These are phyloP conservation scores for Acacia concinna DNA, from an alignment of 331 rosid genomes.

Conservation along the genomic window DNA sequence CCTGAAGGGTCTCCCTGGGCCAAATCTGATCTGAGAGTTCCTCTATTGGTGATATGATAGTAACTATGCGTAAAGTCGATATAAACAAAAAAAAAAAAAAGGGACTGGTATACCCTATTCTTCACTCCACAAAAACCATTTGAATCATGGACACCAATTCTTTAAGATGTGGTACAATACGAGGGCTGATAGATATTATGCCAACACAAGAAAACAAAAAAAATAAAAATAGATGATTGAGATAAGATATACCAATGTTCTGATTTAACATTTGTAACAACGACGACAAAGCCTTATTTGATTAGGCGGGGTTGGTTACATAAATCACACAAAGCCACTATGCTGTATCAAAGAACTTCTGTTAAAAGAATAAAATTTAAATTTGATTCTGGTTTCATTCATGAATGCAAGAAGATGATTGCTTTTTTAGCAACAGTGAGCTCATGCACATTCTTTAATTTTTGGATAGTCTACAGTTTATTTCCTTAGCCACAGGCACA, in stretches of 20 bases:
- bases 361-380: background rate
- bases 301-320: too few relatives aligned
- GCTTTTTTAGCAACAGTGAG: background rate
- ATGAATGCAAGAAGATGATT: background rate
- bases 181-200: background rate
- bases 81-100: constrained; percentile 1
- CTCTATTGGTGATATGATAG: constrained; percentile 13
- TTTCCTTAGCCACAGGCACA: background rate
- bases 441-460: background rate
- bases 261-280: too few relatives aligned
- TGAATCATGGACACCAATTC: background rate
- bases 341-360: too few relatives aligned
- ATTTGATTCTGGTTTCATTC: background rate
- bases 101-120: background rate
- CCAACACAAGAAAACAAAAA: background rate
- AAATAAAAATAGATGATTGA: background rate
- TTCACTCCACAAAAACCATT: background rate
- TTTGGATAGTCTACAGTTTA: background rate
- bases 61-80: constrained; percentile 24
- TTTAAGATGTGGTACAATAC: constrained; percentile 12
- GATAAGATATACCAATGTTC: background rate
- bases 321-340: too few relatives aligned
- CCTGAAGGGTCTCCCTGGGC: background rate
- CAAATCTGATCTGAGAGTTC: constrained; percentile 17
- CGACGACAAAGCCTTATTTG: too few relatives aligned